These are phyloP conservation scores for Penicillium italicum DNA, from an alignment of 2,329 filamentous ascomycete species.

Conservation along the genomic window DNA sequence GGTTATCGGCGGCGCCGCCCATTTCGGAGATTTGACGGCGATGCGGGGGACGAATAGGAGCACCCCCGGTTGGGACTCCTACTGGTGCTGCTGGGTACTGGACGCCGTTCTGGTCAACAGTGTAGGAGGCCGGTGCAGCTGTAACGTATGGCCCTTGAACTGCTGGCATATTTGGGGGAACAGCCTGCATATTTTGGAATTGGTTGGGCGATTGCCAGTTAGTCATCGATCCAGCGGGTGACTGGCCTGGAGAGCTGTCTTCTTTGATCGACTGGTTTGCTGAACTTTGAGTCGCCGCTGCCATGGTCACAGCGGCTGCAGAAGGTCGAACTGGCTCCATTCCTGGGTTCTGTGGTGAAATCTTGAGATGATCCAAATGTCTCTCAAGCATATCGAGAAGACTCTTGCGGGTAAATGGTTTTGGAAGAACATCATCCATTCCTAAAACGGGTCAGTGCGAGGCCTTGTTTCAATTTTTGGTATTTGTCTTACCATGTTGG, in stretches of 20 bases:
- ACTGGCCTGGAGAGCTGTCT: conserved; percentile 61
- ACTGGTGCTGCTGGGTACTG: conserved; percentile 39
- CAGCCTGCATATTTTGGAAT: conserved; percentile 56
- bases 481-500: conserved; percentile 69
- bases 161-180: conserved; percentile 46
- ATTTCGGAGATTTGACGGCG: conserved; percentile 61
- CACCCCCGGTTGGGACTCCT: conserved; percentile 32
- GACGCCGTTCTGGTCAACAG: conserved; percentile 40
- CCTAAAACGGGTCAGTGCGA: conserved; percentile 52
- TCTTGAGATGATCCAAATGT: conserved; percentile 79
- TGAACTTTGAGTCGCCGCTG: conserved; percentile 44
- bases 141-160: conserved; percentile 44
- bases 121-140: conserved; percentile 37
- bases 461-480: neutral
- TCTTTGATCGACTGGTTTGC: conserved; percentile 58
- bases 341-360: conserved; percentile 51
- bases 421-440: conserved; percentile 96
- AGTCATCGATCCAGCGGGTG: conserved; percentile 55
- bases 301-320: conserved; percentile 43
- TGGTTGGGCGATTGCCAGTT: conserved; percentile 63
- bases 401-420: conserved; percentile 88
- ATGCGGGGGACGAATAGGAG: conserved; percentile 41
- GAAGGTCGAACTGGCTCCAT: conserved; percentile 49
- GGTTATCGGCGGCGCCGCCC: conserved; percentile 51
- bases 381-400: conserved; percentile 84